phyloP scores from a whole-genome alignment of 164 flowering plant genomes.

The Tinospora cordifolia region DNA sequence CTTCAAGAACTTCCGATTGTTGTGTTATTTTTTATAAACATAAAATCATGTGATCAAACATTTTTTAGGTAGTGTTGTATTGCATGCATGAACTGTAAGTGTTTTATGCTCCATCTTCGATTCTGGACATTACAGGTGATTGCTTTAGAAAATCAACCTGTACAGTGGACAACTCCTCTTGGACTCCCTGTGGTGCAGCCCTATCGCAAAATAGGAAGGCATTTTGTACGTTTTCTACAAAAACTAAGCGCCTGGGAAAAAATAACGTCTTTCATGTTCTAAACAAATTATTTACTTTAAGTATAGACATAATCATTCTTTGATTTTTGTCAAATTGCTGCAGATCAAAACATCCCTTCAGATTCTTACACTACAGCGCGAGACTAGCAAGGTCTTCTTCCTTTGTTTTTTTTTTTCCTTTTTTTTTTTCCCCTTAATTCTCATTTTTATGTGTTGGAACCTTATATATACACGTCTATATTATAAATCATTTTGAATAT shows the following conservation, averaged over 20 bases:
- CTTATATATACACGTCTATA: neutral
- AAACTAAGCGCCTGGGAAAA: neutral
- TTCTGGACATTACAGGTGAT: constrained; percentile 42
- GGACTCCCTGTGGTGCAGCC: constrained; percentile 96
- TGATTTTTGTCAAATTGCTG: constrained; percentile 13
- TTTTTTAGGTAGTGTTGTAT: neutral
- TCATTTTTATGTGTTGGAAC: neutral
- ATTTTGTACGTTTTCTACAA: constrained; percentile 40
- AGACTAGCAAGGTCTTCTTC: constrained; percentile 63
- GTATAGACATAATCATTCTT: neutral
- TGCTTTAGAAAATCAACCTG: constrained; percentile 68
- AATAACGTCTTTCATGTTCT: neutral
- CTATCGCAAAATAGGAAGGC: constrained; percentile 57
- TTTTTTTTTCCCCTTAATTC: neutral
- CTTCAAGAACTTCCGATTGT: neutral
- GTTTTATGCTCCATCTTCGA: neutral
- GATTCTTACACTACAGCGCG: constrained; percentile 51
- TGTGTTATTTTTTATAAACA: neutral
- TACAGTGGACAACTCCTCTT: constrained; percentile 77
- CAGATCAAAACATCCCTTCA: constrained; percentile 90
- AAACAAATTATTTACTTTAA: neutral
- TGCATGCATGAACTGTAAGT: neutral
- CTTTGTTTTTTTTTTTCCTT: neutral
- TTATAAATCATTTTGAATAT: too few species aligned
- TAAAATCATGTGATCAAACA: neutral